Evolutionary conservation across 768 basidiomycete genomes (phyloP).

Genomic region (Termitomyces bulborhizus): DNA sequence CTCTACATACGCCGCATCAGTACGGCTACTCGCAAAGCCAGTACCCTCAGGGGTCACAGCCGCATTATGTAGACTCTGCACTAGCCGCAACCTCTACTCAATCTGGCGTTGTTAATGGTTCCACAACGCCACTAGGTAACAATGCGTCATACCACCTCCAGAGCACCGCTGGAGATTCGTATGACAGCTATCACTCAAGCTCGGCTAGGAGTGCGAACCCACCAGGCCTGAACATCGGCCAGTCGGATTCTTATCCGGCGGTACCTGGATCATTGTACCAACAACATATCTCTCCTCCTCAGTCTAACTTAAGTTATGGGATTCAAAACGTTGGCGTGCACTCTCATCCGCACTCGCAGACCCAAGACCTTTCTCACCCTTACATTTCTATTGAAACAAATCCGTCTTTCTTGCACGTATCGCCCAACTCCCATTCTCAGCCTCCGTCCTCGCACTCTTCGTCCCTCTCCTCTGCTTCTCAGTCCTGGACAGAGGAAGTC

Average conservation of each 20-base stretch:
- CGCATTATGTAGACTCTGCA: conserved; percentile 19
- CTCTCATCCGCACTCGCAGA: conserved; percentile 7
- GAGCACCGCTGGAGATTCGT: conserved; percentile 5
- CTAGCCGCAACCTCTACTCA: conserved; percentile 16
- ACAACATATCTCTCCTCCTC: conserved; percentile 10
- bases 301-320: background rate
- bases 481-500: conserved; percentile 16
- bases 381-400: conserved; percentile 3
- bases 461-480: conserved; percentile 16
- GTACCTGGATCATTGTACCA: conserved; percentile 26
- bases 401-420: conserved; percentile 2
- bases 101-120: conserved; percentile 10
- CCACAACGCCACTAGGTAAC: conserved; percentile 1
- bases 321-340: background rate
- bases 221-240: conserved; percentile 9
- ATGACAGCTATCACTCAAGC: conserved; percentile 13
- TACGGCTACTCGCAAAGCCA: conserved; percentile 22
- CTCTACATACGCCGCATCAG: conserved; percentile 17
- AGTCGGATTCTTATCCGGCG: conserved; percentile 19
- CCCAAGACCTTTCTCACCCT: conserved; percentile 8
- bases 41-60: conserved; percentile 16
- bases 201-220: conserved; percentile 10
- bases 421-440: conserved; percentile 6
- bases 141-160: conserved; percentile 10
- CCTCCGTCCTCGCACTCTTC: conserved; percentile 13